These are phyloP conservation scores for Colletotrichum filicis DNA, from an alignment of 2,329 filamentous ascomycete genomes.

Conservation along the genomic window DNA sequence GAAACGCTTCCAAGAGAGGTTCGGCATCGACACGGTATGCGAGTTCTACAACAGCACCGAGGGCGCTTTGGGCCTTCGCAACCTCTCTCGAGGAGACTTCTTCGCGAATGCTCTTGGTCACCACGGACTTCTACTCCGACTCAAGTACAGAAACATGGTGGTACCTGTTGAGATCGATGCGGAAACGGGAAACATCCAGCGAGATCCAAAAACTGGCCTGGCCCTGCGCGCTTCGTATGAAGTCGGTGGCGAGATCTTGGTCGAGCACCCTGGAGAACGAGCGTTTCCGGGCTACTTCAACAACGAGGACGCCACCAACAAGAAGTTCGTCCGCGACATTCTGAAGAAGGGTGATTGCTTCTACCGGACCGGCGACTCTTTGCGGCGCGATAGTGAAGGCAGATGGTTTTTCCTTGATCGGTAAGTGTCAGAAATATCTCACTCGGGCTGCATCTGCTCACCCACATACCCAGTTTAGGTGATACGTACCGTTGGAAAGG, in stretches of 20 bases:
- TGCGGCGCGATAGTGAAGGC: slow-evolving; percentile 70
- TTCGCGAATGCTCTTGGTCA: slow-evolving; percentile 74
- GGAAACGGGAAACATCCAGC: slow-evolving; percentile 73
- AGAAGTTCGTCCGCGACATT: slow-evolving; percentile 73
- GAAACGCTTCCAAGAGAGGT: slow-evolving; percentile 64
- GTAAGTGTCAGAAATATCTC: slow-evolving; percentile 22
- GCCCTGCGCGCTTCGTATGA: slow-evolving; percentile 71
- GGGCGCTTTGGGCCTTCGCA: slow-evolving; percentile 72
- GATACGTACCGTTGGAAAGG: slow-evolving; percentile 83
- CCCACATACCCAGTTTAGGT: slow-evolving; percentile 59
- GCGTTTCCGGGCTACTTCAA: slow-evolving; percentile 78
- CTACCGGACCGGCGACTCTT: slow-evolving; percentile 75
- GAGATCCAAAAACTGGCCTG: slow-evolving; percentile 76
- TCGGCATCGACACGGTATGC: slow-evolving; percentile 65
- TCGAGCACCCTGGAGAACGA: slow-evolving; percentile 66
- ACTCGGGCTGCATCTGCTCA: not conserved
- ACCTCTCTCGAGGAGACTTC: slow-evolving; percentile 70
- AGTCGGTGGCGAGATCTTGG: slow-evolving; percentile 79
- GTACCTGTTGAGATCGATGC: slow-evolving; percentile 77
- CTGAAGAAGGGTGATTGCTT: slow-evolving; percentile 75
- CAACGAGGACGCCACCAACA: slow-evolving; percentile 72
- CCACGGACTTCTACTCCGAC: slow-evolving; percentile 72
- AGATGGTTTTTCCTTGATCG: slow-evolving; percentile 76
- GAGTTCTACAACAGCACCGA: slow-evolving; percentile 87
- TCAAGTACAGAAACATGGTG: slow-evolving; percentile 62